Conservation (phyloP, 106 monocot genomes). For the Dioscorea alata region DNA sequence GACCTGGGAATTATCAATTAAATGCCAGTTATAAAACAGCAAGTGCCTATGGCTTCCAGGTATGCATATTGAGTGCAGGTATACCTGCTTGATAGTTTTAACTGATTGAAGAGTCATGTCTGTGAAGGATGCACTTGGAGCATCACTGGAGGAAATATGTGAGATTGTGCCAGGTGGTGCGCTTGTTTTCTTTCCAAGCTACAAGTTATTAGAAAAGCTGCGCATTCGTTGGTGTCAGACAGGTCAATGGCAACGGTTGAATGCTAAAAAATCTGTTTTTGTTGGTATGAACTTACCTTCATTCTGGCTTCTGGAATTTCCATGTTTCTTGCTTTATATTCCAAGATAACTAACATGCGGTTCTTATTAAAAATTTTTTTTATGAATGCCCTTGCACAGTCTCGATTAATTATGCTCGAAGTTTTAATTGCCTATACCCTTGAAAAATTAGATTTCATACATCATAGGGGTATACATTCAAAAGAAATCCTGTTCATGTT, state of each 20-base stretch:
- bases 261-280: conserved; percentile 68
- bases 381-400: too few species aligned
- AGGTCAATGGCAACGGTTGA: conserved; percentile 83
- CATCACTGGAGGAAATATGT: conserved; percentile 84
- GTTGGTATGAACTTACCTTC: conserved; percentile 42
- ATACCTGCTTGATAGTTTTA: neutral
- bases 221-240: conserved; percentile 80
- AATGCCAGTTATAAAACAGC: conserved; percentile 98
- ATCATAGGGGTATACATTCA: too few species aligned
- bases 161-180: conserved; percentile 84
- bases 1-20: conserved; percentile 63
- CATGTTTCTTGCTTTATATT: neutral
- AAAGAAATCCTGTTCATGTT: too few species aligned
- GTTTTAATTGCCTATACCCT: too few species aligned
- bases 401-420: too few species aligned
- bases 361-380: too few species aligned
- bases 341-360: neutral
- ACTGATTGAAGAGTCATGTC: neutral
- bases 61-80: conserved; percentile 10
- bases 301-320: too few species aligned
- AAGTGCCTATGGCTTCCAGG: conserved; percentile 83
- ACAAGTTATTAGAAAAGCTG: conserved; percentile 90
- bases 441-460: too few species aligned
- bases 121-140: conserved; percentile 85
- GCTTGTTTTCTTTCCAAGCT: conserved; percentile 96